Percentiles rank a stretch among this genome's conserved stretches.
phyloP scores from a whole-genome alignment of 768 basidiomycete species.

The Suillus hirtellus region DNA sequence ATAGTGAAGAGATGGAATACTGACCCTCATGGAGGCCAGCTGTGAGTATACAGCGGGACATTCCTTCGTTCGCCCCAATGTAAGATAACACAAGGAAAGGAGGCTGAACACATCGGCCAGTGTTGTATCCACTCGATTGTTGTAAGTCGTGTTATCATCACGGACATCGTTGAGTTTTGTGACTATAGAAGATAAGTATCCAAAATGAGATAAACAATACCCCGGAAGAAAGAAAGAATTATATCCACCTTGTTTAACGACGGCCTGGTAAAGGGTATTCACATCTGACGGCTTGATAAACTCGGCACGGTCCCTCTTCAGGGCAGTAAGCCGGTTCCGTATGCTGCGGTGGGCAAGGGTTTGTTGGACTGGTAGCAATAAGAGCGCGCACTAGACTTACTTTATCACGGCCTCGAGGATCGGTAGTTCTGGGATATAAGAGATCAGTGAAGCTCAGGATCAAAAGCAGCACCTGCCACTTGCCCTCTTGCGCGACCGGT shows the following conservation, averaged over 20 bases:
- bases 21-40: slow-evolving; percentile 92
- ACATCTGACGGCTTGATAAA: slow-evolving; percentile 95
- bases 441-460: slow-evolving; percentile 17
- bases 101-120: slow-evolving; percentile 95
- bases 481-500: slow-evolving; percentile 81
- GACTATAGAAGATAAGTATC: slow-evolving; percentile 46
- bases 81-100: slow-evolving; percentile 95
- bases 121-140: slow-evolving; percentile 92
- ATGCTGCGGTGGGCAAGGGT: slow-evolving; percentile 56
- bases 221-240: not conserved
- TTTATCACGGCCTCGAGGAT: slow-evolving; percentile 95
- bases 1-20: slow-evolving; percentile 36
- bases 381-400: slow-evolving; percentile 43
- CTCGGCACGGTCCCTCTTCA: slow-evolving; percentile 90
- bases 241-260: slow-evolving; percentile 86
- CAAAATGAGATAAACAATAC: not conserved
- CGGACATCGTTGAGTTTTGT: slow-evolving; percentile 91
- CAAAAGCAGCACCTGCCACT: slow-evolving; percentile 23
- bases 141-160: slow-evolving; percentile 70
- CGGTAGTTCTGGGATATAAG: slow-evolving; percentile 68
- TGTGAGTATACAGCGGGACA: slow-evolving; percentile 95
- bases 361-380: slow-evolving; percentile 23
- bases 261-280: slow-evolving; percentile 86
- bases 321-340: slow-evolving; percentile 89
- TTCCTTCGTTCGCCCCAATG: slow-evolving; percentile 94